Conservation (phyloP, 2,329 filamentous ascomycete species). For the Xylariaceae sp. region DNA sequence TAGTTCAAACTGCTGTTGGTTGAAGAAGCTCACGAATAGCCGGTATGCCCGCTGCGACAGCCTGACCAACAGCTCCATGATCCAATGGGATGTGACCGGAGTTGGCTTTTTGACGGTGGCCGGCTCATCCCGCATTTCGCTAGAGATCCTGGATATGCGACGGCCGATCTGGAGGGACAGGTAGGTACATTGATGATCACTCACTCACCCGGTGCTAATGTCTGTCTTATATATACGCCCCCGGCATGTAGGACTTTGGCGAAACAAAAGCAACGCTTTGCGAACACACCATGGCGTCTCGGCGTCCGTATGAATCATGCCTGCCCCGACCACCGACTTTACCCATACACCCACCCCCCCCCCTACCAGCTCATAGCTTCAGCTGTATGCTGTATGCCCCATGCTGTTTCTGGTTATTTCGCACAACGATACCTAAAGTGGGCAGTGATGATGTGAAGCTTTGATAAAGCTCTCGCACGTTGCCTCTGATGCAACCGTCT, state of each 20-base stretch:
- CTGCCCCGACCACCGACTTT: conserved; percentile 1
- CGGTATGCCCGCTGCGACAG: conserved; percentile 1
- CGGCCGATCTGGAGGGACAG: conserved; percentile 8
- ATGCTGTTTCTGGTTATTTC: too few species aligned
- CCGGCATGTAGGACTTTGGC: background rate
- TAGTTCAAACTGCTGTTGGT: background rate
- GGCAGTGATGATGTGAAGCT: too few species aligned
- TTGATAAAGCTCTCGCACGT: too few species aligned
- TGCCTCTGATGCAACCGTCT: too few species aligned
- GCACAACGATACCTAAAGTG: too few species aligned
- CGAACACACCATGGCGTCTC: conserved; percentile 14
- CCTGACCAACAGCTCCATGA: too few species aligned
- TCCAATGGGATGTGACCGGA: background rate
- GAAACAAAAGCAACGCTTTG: conserved; percentile 6
- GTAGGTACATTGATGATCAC: too few species aligned
- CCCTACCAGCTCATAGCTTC: too few species aligned
- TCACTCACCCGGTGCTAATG: conserved; percentile 7
- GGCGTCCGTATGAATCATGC: conserved; percentile 10
- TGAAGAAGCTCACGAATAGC: background rate
- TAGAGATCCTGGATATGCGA: conserved; percentile 10
- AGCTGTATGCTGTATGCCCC: too few species aligned
- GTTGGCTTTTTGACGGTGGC: background rate
- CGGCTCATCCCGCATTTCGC: conserved; percentile 15
- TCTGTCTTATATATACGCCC: conserved; percentile 11
- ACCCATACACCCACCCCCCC: background rate